Evolutionary conservation across 345 rosid genomes (phyloP), one percentile per base, ranked within the genome.

Genomic region (Populus tremula): DNA sequence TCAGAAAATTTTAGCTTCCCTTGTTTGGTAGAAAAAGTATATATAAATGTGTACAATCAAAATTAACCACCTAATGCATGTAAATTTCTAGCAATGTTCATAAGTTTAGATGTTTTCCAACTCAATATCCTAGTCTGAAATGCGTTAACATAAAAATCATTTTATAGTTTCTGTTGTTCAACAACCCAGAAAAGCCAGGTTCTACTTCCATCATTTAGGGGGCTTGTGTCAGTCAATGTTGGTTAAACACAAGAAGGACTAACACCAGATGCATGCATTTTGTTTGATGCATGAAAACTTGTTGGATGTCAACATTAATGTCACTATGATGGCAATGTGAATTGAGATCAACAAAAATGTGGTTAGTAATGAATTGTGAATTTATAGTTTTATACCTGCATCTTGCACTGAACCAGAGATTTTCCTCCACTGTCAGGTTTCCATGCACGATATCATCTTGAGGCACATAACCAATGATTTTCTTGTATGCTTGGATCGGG

Each of bases 381-480:
- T 43, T 50, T 36, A 66, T 5, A 66, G 20, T 17, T 29, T 69
- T 82, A 72, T 88, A 92, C 98, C 99, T 92, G 97, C 99, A 96
- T 86, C 97, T 89, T 80, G 99, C 98, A 74, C 98, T 96, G 86
- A 96, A 96, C 97, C 98, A 92, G 54, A 94, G 97, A 81, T 96
- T 96, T 80, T 96, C 99, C 84, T 90, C 97, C 76, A 96, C 97
- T 1, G 97, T 89, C 85, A 96, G 87, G 91, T 96, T 96, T 71
- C 99, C 99, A 77, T 96, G 99, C 77, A 96, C 99, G 33, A 94
- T 96, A 79, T 96, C 99, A 81, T 96, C 99, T 77, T 96, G 98
- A 31, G 99, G 98, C 79, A 96, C 99, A 79, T 88, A 94, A 50
- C 99, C 98, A 10, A 91, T 96, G 72, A 96, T 90, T 87, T 78